Evolutionary conservation across 2,329 filamentous ascomycete genomes (phyloP).

Genomic region (Polychaeton citri): DNA sequence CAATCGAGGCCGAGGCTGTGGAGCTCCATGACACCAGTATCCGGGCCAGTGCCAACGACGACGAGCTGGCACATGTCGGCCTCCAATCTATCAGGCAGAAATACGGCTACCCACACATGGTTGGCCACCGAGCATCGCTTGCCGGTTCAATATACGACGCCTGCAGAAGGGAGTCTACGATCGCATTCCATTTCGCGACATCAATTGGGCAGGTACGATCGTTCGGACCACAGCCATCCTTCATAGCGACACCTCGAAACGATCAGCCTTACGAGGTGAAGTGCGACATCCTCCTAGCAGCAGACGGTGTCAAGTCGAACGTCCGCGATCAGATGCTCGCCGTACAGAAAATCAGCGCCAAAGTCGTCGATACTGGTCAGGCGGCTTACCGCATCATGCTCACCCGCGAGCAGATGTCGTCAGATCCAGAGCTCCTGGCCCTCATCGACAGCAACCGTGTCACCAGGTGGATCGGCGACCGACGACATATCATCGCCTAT

Average conservation of each 20-base stretch:
- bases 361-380: conserved; percentile 57
- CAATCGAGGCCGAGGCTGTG: conserved; percentile 58
- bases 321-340: conserved; percentile 41
- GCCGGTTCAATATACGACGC: conserved; percentile 56
- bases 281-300: conserved; percentile 32
- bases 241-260: conserved; percentile 46
- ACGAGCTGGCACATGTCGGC: conserved; percentile 57
- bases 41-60: conserved; percentile 54
- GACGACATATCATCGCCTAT: conserved; percentile 66
- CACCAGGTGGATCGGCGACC: conserved; percentile 63
- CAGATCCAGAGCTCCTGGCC: conserved; percentile 53
- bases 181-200: conserved; percentile 57
- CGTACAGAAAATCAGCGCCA: conserved; percentile 36
- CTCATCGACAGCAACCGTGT: conserved; percentile 55
- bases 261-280: conserved; percentile 39
- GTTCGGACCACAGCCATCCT: conserved; percentile 45
- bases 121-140: conserved; percentile 61
- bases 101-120: conserved; percentile 67
- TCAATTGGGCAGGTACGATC: conserved; percentile 42
- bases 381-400: conserved; percentile 72
- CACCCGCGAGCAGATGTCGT: conserved; percentile 49
- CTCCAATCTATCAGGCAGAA: conserved; percentile 52
- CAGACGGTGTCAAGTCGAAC: conserved; percentile 36
- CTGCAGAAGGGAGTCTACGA: conserved; percentile 48
- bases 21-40: conserved; percentile 61